Evolutionary conservation across 495 filamentous ascomycete genomes (phyloP), one percentile per base, ranked within the genome.

Genomic region (Xylaria telfairii): DNA sequence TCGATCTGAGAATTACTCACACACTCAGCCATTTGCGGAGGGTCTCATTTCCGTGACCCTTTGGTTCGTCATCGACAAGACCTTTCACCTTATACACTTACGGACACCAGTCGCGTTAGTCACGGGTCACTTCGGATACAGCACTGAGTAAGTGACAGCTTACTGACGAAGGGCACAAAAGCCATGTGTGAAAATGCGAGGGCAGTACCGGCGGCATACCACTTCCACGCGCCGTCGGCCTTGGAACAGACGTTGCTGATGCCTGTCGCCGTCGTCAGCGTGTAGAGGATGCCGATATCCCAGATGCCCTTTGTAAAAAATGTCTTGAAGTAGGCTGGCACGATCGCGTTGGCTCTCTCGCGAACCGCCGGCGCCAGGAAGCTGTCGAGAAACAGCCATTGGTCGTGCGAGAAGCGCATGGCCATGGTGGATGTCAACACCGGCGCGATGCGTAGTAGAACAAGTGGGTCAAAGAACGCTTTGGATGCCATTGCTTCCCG

Each of bases 341-440:
- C 66, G 39, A 80, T 42, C 37, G 69, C 57, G 68, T 79, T 74
- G 47, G 71, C 69, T 24, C 65, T 42, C 7, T 47, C 60, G 10
- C 76, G 75, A 15, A 74, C 60, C 49, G 51, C 64, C 3, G 70
- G 68, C 12, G 51, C 51, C 49, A 72, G 37, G 70, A 73, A 75
- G 57, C 70, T 70, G 39, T 54, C 65, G 71, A 78, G 76, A 67
- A 79, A 79, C 32, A 80, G 66, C 59, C 76, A 77, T 67, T 82
- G 79, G 66, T 81, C 75, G 6, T 71, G 67, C 10, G 82, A 78
- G 67, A 75, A 79, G 44, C 72, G 75, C 26, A 84, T 74, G 4
- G 79, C 80, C 60, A 72, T 79, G 0, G 81, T 83, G 60, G 82
- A 82, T n/a, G 79, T 79, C 66, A 83, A 61, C 0, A 84, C 74